A percentile compares a stretch with the other conserved stretches of the same genome.
Evolutionary conservation across 768 basidiomycete genomes (phyloP).

Genomic region (Mycena vulgaris): DNA sequence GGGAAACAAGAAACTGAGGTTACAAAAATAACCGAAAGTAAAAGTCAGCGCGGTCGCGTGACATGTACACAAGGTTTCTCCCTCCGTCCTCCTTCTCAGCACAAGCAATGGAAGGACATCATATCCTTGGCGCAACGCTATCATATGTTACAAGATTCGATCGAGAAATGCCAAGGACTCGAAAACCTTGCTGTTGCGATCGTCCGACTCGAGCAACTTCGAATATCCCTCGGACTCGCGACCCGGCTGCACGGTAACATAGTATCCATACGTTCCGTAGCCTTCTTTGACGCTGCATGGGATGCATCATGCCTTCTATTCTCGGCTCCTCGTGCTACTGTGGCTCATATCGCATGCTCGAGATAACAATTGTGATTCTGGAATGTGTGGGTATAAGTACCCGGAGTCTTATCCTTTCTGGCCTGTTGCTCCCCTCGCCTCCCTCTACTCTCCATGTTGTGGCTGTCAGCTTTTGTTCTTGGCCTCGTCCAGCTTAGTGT

Average conservation of each 20-base stretch:
- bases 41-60: not conserved
- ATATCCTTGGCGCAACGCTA: not conserved
- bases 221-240: not conserved
- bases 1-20: no score
- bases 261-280: constrained; percentile 13
- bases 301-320: constrained; percentile 29
- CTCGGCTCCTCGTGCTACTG: constrained; percentile 18
- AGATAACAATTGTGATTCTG: constrained; percentile 27
- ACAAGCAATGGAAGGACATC: not conserved
- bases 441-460: constrained; percentile 41
- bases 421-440: not conserved
- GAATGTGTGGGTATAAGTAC: constrained; percentile 13
- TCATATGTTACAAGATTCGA: not conserved
- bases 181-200: not conserved
- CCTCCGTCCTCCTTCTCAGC: not conserved
- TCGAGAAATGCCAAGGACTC: not conserved
- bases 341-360: constrained; percentile 26
- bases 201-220: not conserved
- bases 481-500: constrained; percentile 43
- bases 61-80: not conserved
- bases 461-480: constrained; percentile 46
- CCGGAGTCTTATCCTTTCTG: not conserved
- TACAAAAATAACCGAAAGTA: no score
- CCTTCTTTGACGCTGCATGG: constrained; percentile 23
- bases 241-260: constrained; percentile 6